Base-by-base conservation (phyloP, 1,284 basidiomycete species). In the Puccinia triticina region DNA sequence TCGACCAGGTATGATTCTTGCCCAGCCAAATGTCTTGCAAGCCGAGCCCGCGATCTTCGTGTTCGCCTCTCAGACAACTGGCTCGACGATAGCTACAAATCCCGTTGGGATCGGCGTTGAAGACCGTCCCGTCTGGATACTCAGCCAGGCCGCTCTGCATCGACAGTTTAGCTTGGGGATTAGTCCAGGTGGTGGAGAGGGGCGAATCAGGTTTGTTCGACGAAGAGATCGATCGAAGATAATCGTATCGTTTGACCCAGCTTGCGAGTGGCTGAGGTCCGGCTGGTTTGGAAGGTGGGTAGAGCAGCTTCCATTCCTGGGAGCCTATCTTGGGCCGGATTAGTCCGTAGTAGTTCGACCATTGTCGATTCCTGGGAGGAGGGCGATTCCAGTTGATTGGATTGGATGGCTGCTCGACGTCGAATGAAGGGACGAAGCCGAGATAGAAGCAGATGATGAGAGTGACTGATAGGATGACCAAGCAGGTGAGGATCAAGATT, bases 11-110 rank as follows among this genome's bases (percentile, higher is more conserved):
- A 53, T 55, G 18, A 53, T 67, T 67, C 46, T 55, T 55, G 3
- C 77, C 77, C 14, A 71, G 8, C 77, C 77, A 79, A 69, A 79
- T 32, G 37, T 73, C 78, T 32, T 72, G 50, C 32, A 81, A 73
- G 1, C 69, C 71, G 26, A 71, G 34, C 21, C 64, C 64, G 23
- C 29, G 66, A 74, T 81, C 78, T 59, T 59, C 40, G 8, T 46
- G 1, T 40, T 55, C 4, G 43, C 59, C 57, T 64, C 78, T 73
- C 46, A 81, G 64, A 64, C 78, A 81, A 50, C 71, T 73, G 3
- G 78, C 50, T 59, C 78, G 53, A 29, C 78, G 67, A 50, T 72
- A 81, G 71, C 78, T 81, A 64, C 78, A 81, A 32, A 81, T 73
- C 11, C 78, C 78, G 40, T 75, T 59, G 8, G 50, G 37, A 48